phyloP scores from a whole-genome alignment of 768 basidiomycete genomes.

The Leccinellum rugosiceps region DNA sequence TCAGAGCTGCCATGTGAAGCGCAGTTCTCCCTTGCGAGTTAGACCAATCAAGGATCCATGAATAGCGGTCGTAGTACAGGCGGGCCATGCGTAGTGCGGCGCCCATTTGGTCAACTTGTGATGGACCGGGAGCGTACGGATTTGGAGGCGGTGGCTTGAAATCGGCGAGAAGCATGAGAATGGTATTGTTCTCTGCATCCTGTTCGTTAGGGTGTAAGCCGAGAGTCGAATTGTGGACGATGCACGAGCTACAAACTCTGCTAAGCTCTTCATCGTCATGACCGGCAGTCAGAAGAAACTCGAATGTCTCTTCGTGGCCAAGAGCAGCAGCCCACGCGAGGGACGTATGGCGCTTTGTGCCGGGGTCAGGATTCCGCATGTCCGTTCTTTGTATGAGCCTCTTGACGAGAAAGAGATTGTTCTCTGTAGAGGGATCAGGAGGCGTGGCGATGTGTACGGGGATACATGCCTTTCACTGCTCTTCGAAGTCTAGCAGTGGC shows the following conservation, averaged over 20 bases:
- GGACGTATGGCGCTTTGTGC: constrained; percentile 74
- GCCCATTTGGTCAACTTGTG: constrained; percentile 60
- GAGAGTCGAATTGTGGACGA: constrained; percentile 3
- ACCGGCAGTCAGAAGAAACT: constrained; percentile 79
- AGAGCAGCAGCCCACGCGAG: constrained; percentile 89
- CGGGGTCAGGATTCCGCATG: constrained; percentile 86
- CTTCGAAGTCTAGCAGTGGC: constrained; percentile 68
- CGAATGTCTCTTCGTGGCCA: constrained; percentile 90
- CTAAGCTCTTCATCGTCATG: constrained; percentile 94
- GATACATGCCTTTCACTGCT: constrained; percentile 67
- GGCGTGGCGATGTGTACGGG: not conserved
- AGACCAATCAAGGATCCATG: constrained; percentile 89
- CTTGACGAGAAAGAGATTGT: constrained; percentile 91
- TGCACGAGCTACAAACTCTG: constrained; percentile 52
- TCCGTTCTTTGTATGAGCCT: constrained; percentile 83
- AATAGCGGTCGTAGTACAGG: constrained; percentile 81
- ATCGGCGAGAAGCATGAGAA: constrained; percentile 90
- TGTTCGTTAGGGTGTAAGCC: constrained; percentile 33
- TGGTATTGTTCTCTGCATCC: constrained; percentile 92
- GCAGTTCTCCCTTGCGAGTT: constrained; percentile 89
- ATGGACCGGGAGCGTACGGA: constrained; percentile 44
- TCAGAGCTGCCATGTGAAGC: constrained; percentile 81
- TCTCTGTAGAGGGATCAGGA: constrained; percentile 54
- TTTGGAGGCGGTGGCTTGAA: constrained; percentile 52
- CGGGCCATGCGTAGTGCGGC: constrained; percentile 84